Evolutionary conservation across 805 yeast genomes (phyloP).

Genomic region (Ogataea trehalophila): DNA sequence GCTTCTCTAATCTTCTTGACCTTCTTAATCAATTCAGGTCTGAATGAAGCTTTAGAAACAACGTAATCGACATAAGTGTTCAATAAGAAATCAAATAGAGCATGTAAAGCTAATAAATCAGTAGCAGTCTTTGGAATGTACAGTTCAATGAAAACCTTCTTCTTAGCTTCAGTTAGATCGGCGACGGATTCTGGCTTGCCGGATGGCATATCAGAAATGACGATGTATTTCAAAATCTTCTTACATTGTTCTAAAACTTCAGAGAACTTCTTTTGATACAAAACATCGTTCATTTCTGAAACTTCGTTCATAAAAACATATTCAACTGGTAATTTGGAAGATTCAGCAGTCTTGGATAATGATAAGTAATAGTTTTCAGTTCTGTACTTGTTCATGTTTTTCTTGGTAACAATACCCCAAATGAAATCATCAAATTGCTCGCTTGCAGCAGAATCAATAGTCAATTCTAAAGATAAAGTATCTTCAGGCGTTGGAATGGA

Average conservation of each 20-base stretch:
- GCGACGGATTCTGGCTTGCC: constrained; percentile 59
- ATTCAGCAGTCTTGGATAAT: constrained; percentile 76
- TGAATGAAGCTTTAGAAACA: constrained; percentile 45
- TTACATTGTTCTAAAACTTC: constrained; percentile 35
- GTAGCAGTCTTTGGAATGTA: constrained; percentile 43
- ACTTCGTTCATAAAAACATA: constrained; percentile 89
- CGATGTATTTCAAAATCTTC: constrained; percentile 55
- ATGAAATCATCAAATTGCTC: constrained; percentile 61
- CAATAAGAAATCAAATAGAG: constrained; percentile 57
- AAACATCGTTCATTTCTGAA: constrained; percentile 68
- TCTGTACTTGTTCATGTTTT: constrained; percentile 73
- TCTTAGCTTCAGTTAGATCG: constrained; percentile 48
- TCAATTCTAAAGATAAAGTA: constrained; percentile 56
- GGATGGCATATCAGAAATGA: constrained; percentile 80
- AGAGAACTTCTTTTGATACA: constrained; percentile 48
- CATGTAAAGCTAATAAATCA: constrained; percentile 48
- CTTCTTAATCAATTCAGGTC: constrained; percentile 73
- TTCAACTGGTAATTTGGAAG: constrained; percentile 60
- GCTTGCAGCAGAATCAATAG: constrained; percentile 38
- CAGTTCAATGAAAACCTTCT: constrained; percentile 52
- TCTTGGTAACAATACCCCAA: constrained; percentile 80
- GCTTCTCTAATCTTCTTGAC: constrained; percentile 70
- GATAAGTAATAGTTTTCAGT: constrained; percentile 76
- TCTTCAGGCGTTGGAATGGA: constrained; percentile 53
- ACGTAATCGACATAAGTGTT: constrained; percentile 30